phyloP scores from a whole-genome alignment of 805 yeast genomes.

The Starmerella stellata region DNA sequence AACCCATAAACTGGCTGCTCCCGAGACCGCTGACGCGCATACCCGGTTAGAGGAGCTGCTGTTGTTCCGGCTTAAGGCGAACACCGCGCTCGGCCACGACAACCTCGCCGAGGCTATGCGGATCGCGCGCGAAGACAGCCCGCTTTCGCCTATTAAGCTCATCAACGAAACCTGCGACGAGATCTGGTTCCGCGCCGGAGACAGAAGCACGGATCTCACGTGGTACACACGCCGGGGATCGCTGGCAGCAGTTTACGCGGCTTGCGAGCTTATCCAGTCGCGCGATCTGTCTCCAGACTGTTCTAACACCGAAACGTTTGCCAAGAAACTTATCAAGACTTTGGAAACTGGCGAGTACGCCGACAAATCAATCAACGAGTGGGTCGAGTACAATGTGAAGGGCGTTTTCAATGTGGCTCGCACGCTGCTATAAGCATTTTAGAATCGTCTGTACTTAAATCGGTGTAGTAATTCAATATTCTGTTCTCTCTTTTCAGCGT shows the following conservation, averaged over 20 bases:
- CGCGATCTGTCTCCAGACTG: conserved; percentile 46
- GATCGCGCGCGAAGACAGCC: conserved; percentile 46
- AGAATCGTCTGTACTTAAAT: no score
- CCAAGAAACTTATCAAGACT: conserved; percentile 38
- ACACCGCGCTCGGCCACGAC: conserved; percentile 18
- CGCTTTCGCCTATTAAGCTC: conserved; percentile 44
- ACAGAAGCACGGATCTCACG: conserved; percentile 55
- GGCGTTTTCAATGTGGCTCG: conserved; percentile 35
- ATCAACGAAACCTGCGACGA: conserved; percentile 68
- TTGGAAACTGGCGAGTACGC: conserved; percentile 40
- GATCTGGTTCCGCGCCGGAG: conserved; percentile 62
- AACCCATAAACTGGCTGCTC: conserved; percentile 3
- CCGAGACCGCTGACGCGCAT: conserved; percentile 1
- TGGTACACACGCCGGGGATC: conserved; percentile 85
- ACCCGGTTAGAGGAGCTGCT: conserved; percentile 22
- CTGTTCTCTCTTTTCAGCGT: conserved; percentile 1
- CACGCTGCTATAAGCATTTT: not conserved
- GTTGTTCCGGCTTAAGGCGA: conserved; percentile 28
- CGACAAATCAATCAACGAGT: conserved; percentile 53
- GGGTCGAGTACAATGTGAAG: conserved; percentile 51
- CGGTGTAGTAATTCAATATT: not conserved
- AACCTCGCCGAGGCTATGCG: conserved; percentile 32
- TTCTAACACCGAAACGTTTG: conserved; percentile 43
- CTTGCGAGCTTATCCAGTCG: conserved; percentile 58
- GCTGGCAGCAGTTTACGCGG: conserved; percentile 50